Evolutionary conservation across 2,329 filamentous ascomycete species (phyloP).

Genomic region (Colletotrichum kahawae): DNA sequence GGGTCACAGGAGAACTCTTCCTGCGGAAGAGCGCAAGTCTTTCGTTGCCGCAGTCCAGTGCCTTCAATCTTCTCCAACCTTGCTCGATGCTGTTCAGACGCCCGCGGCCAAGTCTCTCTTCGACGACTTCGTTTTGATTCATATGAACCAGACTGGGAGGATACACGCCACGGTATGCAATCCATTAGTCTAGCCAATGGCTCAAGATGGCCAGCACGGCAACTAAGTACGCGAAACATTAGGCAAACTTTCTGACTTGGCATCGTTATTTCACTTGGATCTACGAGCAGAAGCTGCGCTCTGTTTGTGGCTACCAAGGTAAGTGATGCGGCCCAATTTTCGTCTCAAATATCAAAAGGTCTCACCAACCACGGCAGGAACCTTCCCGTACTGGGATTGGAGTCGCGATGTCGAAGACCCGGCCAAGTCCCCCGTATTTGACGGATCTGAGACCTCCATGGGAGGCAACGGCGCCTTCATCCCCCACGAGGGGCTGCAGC

Average conservation of each 20-base stretch:
- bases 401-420: slow-evolving; percentile 27
- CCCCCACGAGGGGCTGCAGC: slow-evolving; percentile 25
- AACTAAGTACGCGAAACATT: background rate
- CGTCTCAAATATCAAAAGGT: background rate
- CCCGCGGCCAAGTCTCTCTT: slow-evolving; percentile 9
- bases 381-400: slow-evolving; percentile 21
- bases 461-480: slow-evolving; percentile 41
- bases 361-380: background rate
- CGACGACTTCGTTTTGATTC: slow-evolving; percentile 23
- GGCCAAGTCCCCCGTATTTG: slow-evolving; percentile 40
- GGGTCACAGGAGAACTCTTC: background rate
- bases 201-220: fast-evolving
- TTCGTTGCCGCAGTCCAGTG: slow-evolving; percentile 6
- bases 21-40: slow-evolving; percentile 1
- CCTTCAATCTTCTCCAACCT: background rate
- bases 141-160: slow-evolving; percentile 14
- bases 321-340: background rate
- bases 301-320: slow-evolving; percentile 28
- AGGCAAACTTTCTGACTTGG: slow-evolving; percentile 24
- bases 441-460: slow-evolving; percentile 42
- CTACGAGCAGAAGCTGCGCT: slow-evolving; percentile 25
- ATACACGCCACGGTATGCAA: slow-evolving; percentile 13
- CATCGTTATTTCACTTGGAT: slow-evolving; percentile 25
- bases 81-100: background rate
- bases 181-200: background rate